Evolutionary conservation across 2,329 filamentous ascomycete genomes (phyloP), one percentile per base, ranked within the genome.

Genomic region (Colletotrichum acutatum): DNA sequence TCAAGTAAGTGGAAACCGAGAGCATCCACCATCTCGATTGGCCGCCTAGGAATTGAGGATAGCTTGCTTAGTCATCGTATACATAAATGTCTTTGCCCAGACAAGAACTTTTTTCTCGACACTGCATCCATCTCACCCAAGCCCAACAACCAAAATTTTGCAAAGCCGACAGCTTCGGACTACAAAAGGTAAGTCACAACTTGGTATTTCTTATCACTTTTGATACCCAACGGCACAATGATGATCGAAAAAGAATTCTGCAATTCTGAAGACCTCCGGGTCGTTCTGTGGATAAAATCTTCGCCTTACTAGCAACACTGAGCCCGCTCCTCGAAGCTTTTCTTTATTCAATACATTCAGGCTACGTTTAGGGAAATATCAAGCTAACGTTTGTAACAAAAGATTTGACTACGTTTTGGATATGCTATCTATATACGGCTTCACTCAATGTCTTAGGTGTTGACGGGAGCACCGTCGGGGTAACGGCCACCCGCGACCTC

Each of bases 401-500:
- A 61, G 22, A 11, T 52, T 22, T 14, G 46, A 34, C 9, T 34
- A 42, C 14, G 7, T 42, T 42, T 42, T 42, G 14, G 6, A 19
- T 19, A 19, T 42, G 26, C 56, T 60, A 12, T 26, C 26, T 14
- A 12, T 56, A 42, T 26, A 12, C 4, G 34, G 34, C 54, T 9
- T 46, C 22, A 1, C 19, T 49, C 32, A 30, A 28, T 19, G 37
- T 42, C 5, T 72, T 78, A 86, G 24, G 84, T 86, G 71, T 87
- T 80, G 5, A 77, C 76, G 9, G 80, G 81, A 24, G 78, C 57
- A 9, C 74, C 69, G 8, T 79, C 79, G 9, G 83, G 83, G 76
- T 91, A 91, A 42, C 90, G 83, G 1, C 74, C 79, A 2, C 90
- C 90, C 1, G 80, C 80, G 8, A 86, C 77, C 58, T 85, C 83